Percentiles rank a stretch among this genome's conserved stretches.
These are phyloP conservation scores for Cordyceps pruinosa DNA, from an alignment of 2,329 filamentous ascomycete species.

Conservation along the genomic window DNA sequence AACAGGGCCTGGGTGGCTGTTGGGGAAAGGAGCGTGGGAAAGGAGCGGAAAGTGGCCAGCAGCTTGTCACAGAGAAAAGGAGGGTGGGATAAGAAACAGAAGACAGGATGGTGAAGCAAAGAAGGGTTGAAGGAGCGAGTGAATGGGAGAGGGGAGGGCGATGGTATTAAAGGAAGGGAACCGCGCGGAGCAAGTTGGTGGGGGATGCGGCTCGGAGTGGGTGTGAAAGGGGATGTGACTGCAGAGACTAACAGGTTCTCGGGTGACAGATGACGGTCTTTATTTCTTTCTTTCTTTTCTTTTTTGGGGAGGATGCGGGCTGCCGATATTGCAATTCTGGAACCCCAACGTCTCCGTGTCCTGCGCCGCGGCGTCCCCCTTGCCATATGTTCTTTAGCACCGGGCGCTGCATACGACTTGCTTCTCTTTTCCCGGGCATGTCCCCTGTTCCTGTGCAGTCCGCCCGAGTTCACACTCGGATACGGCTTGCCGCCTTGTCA, in stretches of 20 bases:
- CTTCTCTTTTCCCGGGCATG: background rate
- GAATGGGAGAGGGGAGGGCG: background rate
- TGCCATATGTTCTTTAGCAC: background rate
- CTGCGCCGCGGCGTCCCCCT: too few species aligned
- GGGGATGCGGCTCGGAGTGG: conserved; percentile 3
- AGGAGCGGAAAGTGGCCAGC: conserved; percentile 11
- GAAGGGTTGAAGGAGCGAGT: background rate
- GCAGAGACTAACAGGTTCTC: background rate
- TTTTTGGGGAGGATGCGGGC: background rate
- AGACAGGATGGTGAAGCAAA: background rate
- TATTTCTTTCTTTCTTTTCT: background rate
- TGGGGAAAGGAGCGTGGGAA: background rate
- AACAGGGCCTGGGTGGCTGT: conserved; percentile 1
- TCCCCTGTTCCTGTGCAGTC: background rate
- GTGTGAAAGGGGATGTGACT: background rate
- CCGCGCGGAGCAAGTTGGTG: background rate
- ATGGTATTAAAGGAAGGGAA: background rate
- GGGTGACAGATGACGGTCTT: too few species aligned
- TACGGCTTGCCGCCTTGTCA: background rate
- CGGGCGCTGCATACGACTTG: background rate
- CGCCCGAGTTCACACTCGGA: background rate
- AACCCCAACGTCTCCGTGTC: too few species aligned
- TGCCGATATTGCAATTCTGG: background rate
- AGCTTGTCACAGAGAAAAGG: conserved; percentile 5
- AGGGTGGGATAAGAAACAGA: background rate